These are phyloP conservation scores for Harringtonia lauricola DNA, from an alignment of 2,329 filamentous ascomycete genomes.

Conservation along the genomic window DNA sequence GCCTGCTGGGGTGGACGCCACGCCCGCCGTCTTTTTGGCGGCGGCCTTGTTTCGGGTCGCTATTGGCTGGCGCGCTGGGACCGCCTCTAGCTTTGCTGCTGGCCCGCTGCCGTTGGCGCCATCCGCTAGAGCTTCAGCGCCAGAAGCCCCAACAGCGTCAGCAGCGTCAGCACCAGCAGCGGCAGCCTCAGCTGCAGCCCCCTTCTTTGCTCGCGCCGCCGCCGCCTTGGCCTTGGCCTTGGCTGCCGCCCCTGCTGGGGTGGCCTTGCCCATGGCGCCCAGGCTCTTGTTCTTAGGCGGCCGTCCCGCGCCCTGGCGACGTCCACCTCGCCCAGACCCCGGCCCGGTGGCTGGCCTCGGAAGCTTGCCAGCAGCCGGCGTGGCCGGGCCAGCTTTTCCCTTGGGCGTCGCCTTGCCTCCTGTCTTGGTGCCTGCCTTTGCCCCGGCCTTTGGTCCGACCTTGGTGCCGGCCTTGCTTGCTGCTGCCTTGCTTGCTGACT, in stretches of 20 bases:
- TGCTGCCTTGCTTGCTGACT: neutral
- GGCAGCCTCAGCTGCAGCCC: neutral
- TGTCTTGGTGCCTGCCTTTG: too few species aligned
- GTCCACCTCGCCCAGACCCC: constrained; percentile 11
- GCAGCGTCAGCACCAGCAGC: constrained; percentile 1
- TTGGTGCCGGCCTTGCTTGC: too few species aligned
- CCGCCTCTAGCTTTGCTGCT: constrained; percentile 6
- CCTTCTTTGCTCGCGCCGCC: neutral
- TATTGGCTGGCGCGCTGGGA: constrained; percentile 17
- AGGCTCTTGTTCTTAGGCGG: constrained; percentile 6
- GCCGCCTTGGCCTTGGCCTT: neutral
- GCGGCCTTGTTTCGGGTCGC: constrained; percentile 15
- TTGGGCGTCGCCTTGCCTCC: neutral
- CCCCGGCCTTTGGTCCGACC: too few species aligned
- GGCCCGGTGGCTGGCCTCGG: neutral
- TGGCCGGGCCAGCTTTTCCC: neutral
- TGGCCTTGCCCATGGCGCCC: neutral
- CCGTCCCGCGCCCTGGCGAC: constrained; percentile 9
- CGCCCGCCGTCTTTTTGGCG: constrained; percentile 1
- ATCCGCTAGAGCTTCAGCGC: neutral
- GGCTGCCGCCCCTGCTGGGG: neutral
- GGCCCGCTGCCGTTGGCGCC: constrained; percentile 12
- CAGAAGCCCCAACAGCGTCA: neutral
- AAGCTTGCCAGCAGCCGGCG: neutral
- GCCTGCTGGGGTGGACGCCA: neutral